These are phyloP conservation scores for Irpex lacteus DNA, from an alignment of 1,284 basidiomycete species.

Conservation along the genomic window DNA sequence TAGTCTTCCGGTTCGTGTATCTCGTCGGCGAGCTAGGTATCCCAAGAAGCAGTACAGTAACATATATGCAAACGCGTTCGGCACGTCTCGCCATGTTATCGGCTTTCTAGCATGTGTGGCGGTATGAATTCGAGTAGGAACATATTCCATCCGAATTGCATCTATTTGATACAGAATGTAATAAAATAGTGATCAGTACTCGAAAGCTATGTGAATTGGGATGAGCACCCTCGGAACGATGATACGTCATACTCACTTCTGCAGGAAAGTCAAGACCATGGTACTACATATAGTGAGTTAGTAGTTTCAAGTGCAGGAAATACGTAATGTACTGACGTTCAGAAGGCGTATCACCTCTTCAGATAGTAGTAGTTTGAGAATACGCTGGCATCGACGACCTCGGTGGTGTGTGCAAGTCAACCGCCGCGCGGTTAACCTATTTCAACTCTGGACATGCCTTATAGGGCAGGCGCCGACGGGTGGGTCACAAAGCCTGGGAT, in stretches of 20 bases:
- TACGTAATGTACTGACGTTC: too few relatives aligned
- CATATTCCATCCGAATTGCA: not conserved
- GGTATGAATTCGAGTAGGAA: slow-evolving; percentile 33
- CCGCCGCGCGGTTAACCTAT: too few relatives aligned
- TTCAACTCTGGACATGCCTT: too few relatives aligned
- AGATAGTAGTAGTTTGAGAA: too few relatives aligned
- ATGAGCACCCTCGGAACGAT: not conserved
- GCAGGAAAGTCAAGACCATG: not conserved
- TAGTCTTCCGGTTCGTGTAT: slow-evolving; percentile 60
- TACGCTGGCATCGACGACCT: too few relatives aligned
- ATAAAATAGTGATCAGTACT: not conserved
- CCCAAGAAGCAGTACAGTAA: slow-evolving; percentile 63
- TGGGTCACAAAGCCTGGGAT: too few relatives aligned
- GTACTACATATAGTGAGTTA: not conserved
- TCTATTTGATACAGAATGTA: not conserved
- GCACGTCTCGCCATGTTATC: slow-evolving; percentile 40
- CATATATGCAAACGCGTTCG: slow-evolving; percentile 48
- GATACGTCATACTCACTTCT: not conserved
- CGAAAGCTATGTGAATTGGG: too few relatives aligned
- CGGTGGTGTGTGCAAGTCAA: too few relatives aligned
- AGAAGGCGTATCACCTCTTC: too few relatives aligned
- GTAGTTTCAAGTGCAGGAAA: not conserved
- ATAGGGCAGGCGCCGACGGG: too few relatives aligned
- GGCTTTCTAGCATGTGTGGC: slow-evolving; percentile 42
- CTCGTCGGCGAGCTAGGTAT: slow-evolving; percentile 63